Percentiles rank a stretch among this genome's conserved stretches.
Conservation (phyloP, 768 basidiomycete species). For the Collybia nuda region DNA sequence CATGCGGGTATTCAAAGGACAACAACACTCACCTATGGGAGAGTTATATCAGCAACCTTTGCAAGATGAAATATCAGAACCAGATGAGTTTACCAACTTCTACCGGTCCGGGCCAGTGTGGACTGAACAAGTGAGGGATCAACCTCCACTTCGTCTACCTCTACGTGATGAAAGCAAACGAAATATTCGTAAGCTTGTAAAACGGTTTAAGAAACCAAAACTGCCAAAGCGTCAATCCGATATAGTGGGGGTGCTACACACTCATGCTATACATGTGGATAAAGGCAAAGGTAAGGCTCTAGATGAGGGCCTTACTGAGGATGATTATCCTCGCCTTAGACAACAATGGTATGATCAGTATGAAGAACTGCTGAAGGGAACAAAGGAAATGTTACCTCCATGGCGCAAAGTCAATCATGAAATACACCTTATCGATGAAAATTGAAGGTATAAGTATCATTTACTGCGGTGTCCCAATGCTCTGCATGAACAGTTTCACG, state of each 20-base stretch:
- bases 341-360: constrained; percentile 19
- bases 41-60: constrained; percentile 1
- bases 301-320: background rate
- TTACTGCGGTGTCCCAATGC: constrained; percentile 30
- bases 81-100: background rate
- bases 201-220: background rate
- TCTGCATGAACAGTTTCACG: constrained; percentile 21
- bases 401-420: constrained; percentile 34
- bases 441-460: constrained; percentile 26
- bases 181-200: background rate
- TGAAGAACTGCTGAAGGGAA: constrained; percentile 20
- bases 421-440: constrained; percentile 34
- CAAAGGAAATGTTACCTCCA: constrained; percentile 26
- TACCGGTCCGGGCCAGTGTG: background rate
- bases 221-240: background rate
- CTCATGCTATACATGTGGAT: background rate
- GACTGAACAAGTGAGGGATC: background rate
- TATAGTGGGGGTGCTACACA: background rate
- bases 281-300: background rate
- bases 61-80: background rate
- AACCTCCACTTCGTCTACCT: background rate
- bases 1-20: background rate
- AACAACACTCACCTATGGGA: background rate
- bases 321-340: constrained; percentile 13
- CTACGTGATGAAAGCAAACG: background rate